Evolutionary conservation across 2,329 filamentous ascomycete species (phyloP).

Genomic region (Beauveria australis): DNA sequence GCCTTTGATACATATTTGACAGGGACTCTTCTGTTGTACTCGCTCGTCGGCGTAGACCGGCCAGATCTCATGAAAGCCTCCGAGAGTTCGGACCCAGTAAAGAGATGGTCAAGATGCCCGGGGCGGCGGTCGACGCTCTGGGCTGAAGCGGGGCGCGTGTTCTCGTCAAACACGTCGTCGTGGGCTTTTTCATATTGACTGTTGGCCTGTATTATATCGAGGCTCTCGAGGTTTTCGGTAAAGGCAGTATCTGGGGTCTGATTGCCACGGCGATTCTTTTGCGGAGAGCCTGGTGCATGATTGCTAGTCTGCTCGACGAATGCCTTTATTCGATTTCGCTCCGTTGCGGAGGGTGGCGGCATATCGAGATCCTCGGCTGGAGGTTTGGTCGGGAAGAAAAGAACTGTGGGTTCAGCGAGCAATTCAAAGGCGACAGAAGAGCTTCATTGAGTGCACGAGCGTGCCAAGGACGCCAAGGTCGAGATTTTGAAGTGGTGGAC

Average conservation of each 20-base stretch:
- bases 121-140: neutral
- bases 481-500: neutral
- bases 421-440: no score
- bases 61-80: slow-evolving; percentile 32
- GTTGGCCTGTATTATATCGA: neutral
- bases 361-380: neutral
- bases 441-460: neutral
- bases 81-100: slow-evolving; percentile 30
- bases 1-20: slow-evolving; percentile 7
- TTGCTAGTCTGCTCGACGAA: slow-evolving; percentile 4
- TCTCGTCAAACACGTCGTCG: neutral
- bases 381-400: neutral
- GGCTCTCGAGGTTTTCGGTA: slow-evolving; percentile 5
- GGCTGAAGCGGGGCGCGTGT: neutral
- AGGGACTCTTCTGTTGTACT: slow-evolving; percentile 17
- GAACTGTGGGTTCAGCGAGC: neutral
- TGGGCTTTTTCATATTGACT: neutral
- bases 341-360: neutral
- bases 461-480: neutral
- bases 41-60: slow-evolving; percentile 28
- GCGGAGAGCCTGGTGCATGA: neutral
- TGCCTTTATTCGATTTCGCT: slow-evolving; percentile 9
- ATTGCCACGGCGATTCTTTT: neutral
- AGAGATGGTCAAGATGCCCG: slow-evolving; percentile 16
- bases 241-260: slow-evolving; percentile 1